phyloP scores from a whole-genome alignment of 164 flowering plant genomes.

The Houttuynia cordata region DNA sequence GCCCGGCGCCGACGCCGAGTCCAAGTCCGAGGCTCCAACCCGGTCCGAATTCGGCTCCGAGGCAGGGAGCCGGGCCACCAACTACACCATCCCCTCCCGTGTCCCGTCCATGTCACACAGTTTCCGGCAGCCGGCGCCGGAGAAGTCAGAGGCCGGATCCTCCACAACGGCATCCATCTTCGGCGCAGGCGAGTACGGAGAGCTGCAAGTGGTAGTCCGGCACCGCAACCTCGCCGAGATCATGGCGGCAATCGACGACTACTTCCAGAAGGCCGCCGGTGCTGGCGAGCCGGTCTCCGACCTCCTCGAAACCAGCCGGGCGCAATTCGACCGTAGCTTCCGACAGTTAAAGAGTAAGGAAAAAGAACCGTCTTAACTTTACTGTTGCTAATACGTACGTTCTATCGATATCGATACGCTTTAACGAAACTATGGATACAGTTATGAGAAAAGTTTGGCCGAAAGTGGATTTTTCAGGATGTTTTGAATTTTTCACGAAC shows the following conservation, averaged over 20 bases:
- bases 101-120: conserved; percentile 5
- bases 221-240: conserved; percentile 80
- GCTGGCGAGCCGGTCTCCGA: conserved; percentile 74
- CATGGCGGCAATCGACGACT: conserved; percentile 57
- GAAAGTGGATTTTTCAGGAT: no score
- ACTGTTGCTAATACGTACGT: no score
- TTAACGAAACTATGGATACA: no score
- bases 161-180: conserved; percentile 5
- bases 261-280: conserved; percentile 68
- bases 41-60: conserved; percentile 40
- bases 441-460: no score
- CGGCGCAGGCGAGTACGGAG: conserved; percentile 17
- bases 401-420: no score
- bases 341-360: conserved; percentile 66
- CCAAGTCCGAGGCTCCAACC: conserved; percentile 48
- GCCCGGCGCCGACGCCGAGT: conserved; percentile 25
- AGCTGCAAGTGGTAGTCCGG: conserved; percentile 68
- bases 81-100: not conserved
- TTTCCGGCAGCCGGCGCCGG: conserved; percentile 5
- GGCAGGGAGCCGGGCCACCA: not conserved
- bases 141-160: conserved; percentile 33
- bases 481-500: no score
- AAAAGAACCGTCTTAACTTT: not conserved
- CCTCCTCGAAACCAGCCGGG: conserved; percentile 66
- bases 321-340: conserved; percentile 89